Percentiles rank a stretch among this genome's conserved stretches.
phyloP scores from a whole-genome alignment of 768 basidiomycete species.

The Podaxis mareebaensis region DNA sequence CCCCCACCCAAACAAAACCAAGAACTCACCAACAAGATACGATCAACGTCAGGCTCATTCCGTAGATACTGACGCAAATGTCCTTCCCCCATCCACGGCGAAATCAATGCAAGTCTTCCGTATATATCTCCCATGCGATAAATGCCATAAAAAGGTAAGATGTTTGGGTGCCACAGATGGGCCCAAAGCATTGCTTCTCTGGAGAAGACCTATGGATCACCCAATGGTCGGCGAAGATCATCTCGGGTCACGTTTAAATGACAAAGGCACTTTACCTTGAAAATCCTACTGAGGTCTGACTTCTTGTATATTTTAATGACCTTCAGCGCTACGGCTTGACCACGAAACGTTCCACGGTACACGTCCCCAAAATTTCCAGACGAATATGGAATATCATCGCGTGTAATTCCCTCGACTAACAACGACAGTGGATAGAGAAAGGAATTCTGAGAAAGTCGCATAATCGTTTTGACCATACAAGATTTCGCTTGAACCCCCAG shows the following conservation, averaged over 20 bases:
- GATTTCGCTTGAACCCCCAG: neutral
- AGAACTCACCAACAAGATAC: constrained; percentile 12
- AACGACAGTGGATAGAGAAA: constrained; percentile 12
- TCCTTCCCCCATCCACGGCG: constrained; percentile 22
- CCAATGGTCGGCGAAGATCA: neutral
- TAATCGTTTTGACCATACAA: constrained; percentile 6
- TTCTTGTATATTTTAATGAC: constrained; percentile 9
- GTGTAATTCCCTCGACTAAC: constrained; percentile 1
- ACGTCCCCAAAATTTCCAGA: constrained; percentile 12
- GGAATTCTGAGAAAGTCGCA: constrained; percentile 8
- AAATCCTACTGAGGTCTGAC: constrained; percentile 7
- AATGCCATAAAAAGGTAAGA: constrained; percentile 21
- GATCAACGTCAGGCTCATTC: constrained; percentile 3
- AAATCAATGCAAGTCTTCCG: constrained; percentile 15
- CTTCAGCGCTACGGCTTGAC: constrained; percentile 10
- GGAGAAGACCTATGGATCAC: constrained; percentile 10
- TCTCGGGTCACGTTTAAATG: neutral
- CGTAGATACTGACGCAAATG: constrained; percentile 12
- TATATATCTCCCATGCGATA: constrained; percentile 12
- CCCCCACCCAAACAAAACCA: neutral
- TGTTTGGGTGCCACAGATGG: constrained; percentile 17
- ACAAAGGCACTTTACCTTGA: neutral
- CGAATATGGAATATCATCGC: constrained; percentile 1
- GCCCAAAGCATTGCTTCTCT: constrained; percentile 21
- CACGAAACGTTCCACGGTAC: constrained; percentile 11